A percentile compares a stretch with the other conserved stretches of the same genome.
Conservation (phyloP, 2,329 filamentous ascomycete species). For the Colletotrichum sp. region DNA sequence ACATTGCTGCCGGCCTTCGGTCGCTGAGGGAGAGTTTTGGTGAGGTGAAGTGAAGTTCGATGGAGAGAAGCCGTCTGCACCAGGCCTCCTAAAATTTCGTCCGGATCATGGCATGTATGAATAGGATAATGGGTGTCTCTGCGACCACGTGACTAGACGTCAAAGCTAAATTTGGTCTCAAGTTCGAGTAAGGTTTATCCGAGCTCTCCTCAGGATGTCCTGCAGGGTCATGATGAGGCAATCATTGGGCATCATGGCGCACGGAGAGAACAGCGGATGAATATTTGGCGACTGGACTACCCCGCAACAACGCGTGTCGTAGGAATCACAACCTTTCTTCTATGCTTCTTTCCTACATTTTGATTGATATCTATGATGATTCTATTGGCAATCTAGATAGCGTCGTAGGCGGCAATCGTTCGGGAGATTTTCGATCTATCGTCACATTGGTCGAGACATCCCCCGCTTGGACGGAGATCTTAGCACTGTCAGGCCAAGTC, state of each 20-base stretch:
- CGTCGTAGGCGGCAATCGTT: background rate
- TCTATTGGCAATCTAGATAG: background rate
- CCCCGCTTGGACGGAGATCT: slow-evolving; percentile 8
- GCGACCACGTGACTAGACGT: slow-evolving; percentile 5
- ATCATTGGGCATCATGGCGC: background rate
- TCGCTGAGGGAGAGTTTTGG: background rate
- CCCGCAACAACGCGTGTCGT: background rate
- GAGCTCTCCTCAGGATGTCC: background rate
- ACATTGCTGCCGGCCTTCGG: background rate
- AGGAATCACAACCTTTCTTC: background rate
- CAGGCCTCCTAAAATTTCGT: background rate
- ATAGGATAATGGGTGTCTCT: background rate
- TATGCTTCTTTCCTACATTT: background rate
- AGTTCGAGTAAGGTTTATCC: slow-evolving; percentile 1
- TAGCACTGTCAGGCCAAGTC: background rate
- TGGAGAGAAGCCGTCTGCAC: background rate
- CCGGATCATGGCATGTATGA: background rate
- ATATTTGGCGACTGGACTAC: background rate
- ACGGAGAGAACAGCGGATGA: background rate
- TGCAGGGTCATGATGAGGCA: background rate
- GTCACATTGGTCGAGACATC: background rate
- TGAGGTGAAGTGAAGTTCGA: background rate
- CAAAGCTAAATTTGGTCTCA: slow-evolving; percentile 19
- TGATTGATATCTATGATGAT: background rate
- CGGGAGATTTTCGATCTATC: background rate